A percentile compares a stretch with the other conserved stretches of the same genome.
Conservation (phyloP, 2,329 filamentous ascomycete species). For the Colletotrichum higginsianum region DNA sequence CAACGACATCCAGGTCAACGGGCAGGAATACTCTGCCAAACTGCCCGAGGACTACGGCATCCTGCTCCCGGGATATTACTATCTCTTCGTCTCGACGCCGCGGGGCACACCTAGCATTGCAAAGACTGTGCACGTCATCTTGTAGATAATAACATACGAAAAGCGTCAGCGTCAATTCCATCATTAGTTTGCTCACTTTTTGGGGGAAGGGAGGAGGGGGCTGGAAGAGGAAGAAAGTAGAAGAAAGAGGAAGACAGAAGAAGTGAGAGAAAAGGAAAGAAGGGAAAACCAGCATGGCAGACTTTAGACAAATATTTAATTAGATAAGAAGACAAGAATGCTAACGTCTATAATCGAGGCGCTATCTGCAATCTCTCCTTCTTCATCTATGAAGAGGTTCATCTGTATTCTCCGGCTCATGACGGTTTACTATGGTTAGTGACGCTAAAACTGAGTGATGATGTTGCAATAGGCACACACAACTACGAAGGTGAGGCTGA, state of each 20-base stretch:
- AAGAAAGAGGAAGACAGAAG: too few species aligned
- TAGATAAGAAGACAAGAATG: background rate
- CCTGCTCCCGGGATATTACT: constrained; percentile 67
- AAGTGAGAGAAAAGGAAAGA: too few species aligned
- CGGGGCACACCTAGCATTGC: constrained; percentile 63
- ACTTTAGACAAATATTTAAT: background rate
- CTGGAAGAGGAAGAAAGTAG: background rate
- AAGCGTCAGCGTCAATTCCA: background rate
- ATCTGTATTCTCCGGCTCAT: background rate
- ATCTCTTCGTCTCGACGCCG: constrained; percentile 65
- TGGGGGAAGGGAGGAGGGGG: background rate
- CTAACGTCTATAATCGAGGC: background rate
- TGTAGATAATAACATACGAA: constrained; percentile 24
- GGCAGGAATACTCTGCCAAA: constrained; percentile 54
- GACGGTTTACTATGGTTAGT: background rate
- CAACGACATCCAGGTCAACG: constrained; percentile 46
- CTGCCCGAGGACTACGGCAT: constrained; percentile 65
- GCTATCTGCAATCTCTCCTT: background rate
- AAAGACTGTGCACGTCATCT: constrained; percentile 54
- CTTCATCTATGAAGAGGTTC: background rate
- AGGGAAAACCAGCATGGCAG: background rate
- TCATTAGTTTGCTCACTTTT: background rate
- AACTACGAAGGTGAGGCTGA: background rate
- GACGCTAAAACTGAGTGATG: background rate
- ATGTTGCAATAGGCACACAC: background rate